Evolutionary conservation across 1,284 basidiomycete species (phyloP), one percentile per base, ranked within the genome.

Genomic region (Puccinia polysora): DNA sequence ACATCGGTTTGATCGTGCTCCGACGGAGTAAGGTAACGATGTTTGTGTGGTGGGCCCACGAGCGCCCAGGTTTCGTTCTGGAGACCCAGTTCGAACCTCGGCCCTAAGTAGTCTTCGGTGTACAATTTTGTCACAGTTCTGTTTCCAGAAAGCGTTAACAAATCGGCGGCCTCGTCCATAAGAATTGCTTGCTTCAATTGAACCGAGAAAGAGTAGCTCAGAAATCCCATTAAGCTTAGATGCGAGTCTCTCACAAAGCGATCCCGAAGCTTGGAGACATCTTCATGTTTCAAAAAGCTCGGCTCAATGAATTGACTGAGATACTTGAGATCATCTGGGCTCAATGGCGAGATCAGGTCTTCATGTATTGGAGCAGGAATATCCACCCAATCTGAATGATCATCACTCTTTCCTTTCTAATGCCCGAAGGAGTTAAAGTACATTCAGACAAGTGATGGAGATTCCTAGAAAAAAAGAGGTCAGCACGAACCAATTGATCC

Each of bases 41-140:
- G 90, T 81, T 94, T 92, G 81, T 95, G 92, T 32, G 94, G 90
- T 5, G 95, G 95, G 1, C 94, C 93, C 75, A 86, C 85, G 75
- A 91, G 78, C 38, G 78, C 78, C 92, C 93, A 97, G 4, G 83
- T 82, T 30, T 83, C 83, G 18, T 82, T 81, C 58, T 64, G 50
- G 40, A 63, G 59, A 23, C 70, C 70, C n/a, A 72, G 59, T 23
- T 72, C 40, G 28, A 58, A 65, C n/a, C 30, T 50, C 23, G 70
- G 70, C 1, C 50, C 62, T 32, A 32, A 20, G 20, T 56, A 58
- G 8, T 45, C 20, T 15, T 34, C n/a, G 49, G 58, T 32, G 23
- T 71, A 53, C n/a, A 71, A 43, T 43, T 38, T 34, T 30, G 68
- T 63, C n/a, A 53, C 50, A 28, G 50, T 30, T 10, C 7, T 32